Conservation (phyloP, 1,284 basidiomycete genomes). For the Mycena sp. region DNA sequence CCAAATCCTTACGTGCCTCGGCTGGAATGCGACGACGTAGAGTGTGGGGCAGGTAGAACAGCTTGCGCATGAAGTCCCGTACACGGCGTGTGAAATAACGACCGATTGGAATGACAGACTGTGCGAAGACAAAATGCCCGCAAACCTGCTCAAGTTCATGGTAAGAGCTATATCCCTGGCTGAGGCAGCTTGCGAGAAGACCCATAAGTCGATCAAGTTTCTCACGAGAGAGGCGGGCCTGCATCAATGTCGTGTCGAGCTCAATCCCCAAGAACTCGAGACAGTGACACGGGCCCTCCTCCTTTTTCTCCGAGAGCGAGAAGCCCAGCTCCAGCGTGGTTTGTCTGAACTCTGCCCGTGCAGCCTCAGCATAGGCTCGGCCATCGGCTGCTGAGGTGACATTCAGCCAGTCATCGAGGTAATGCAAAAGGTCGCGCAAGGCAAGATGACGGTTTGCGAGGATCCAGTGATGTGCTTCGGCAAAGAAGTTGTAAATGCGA, state of each 20-base stretch:
- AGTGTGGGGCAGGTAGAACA: not conserved
- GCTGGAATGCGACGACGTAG: conserved; percentile 18
- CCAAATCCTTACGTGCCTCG: conserved; percentile 9
- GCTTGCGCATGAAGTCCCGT: conserved; percentile 8
- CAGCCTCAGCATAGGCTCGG: not conserved
- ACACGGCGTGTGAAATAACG: conserved; percentile 16
- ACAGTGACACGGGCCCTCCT: conserved; percentile 8
- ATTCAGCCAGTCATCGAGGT: conserved; percentile 27
- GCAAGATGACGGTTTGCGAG: not conserved
- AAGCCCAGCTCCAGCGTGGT: not conserved
- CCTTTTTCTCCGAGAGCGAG: conserved; percentile 9
- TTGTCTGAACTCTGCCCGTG: not conserved
- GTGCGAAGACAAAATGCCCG: no score
- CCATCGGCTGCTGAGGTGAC: not conserved
- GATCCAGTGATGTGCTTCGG: conserved; percentile 24
- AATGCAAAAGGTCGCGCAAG: conserved; percentile 13
- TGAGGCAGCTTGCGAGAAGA: not conserved
- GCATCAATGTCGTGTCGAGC: conserved; percentile 15
- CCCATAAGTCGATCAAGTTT: conserved; percentile 11
- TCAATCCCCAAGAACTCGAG: conserved; percentile 28
- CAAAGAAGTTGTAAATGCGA: conserved; percentile 20
- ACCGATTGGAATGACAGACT: conserved; percentile 18
- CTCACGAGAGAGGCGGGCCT: conserved; percentile 17
- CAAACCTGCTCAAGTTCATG: conserved; percentile 21
- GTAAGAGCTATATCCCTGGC: not conserved